These are phyloP conservation scores for Bipolaris victoriae DNA, from an alignment of 2,329 filamentous ascomycete species.

Conservation along the genomic window DNA sequence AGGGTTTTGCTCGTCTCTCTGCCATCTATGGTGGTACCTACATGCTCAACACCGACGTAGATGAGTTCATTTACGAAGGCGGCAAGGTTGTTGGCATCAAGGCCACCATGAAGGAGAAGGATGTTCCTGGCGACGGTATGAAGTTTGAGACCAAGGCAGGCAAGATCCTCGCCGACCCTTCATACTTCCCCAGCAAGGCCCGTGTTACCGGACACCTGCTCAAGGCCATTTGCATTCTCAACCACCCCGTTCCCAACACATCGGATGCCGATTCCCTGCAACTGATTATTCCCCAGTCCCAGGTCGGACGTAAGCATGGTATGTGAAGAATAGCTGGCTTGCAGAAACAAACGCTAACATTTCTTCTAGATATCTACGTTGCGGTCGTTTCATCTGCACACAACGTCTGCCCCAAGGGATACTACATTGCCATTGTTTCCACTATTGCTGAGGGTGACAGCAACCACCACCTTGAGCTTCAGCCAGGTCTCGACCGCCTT, in stretches of 20 bases:
- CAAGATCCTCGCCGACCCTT: slow-evolving; percentile 94
- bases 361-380: slow-evolving; percentile 84
- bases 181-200: slow-evolving; percentile 92
- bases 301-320: slow-evolving; percentile 97
- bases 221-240: slow-evolving; percentile 96
- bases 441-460: slow-evolving; percentile 91
- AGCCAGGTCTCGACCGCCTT: slow-evolving; percentile 88
- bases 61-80: slow-evolving; percentile 85
- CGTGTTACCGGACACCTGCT: slow-evolving; percentile 87
- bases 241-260: slow-evolving; percentile 91
- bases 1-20: slow-evolving; percentile 95
- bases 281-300: slow-evolving; percentile 96
- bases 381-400: slow-evolving; percentile 94
- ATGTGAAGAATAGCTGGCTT: slow-evolving; percentile 41
- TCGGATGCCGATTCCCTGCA: slow-evolving; percentile 88
- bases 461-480: slow-evolving; percentile 95
- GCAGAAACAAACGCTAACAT: slow-evolving; percentile 13
- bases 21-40: slow-evolving; percentile 99
- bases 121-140: slow-evolving; percentile 75
- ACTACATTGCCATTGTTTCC: slow-evolving; percentile 98
- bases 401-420: slow-evolving; percentile 98
- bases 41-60: slow-evolving; percentile 95
- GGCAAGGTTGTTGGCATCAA: slow-evolving; percentile 94
- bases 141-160: slow-evolving; percentile 95
- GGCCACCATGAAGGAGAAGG: slow-evolving; percentile 90